Evolutionary conservation across 257 asterid genomes (phyloP).

Genomic region (Jasminum sambac): DNA sequence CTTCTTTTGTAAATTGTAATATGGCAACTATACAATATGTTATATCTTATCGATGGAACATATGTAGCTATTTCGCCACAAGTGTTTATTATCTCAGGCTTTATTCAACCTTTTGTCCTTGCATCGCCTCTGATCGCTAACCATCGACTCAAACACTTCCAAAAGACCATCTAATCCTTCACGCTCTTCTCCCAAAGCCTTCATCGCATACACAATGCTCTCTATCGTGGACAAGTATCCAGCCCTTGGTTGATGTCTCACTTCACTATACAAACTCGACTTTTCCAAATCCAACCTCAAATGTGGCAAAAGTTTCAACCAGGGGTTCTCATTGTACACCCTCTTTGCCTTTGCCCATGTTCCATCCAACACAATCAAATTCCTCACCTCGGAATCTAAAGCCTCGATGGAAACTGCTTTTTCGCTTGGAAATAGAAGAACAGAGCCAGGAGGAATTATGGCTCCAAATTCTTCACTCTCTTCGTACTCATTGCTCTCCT

Average conservation of each 20-base stretch:
- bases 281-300: constrained; percentile 52
- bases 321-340: constrained; percentile 86
- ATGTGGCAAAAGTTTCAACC: constrained; percentile 87
- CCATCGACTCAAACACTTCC: constrained; percentile 82
- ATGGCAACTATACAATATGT: background rate
- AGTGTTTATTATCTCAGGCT: constrained; percentile 6
- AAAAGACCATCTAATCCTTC: constrained; percentile 67
- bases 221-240: constrained; percentile 89
- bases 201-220: constrained; percentile 85
- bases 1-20: background rate
- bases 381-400: constrained; percentile 58
- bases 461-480: constrained; percentile 62
- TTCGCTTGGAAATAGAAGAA: constrained; percentile 76
- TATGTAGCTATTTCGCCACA: background rate
- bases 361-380: constrained; percentile 79
- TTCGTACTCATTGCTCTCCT: constrained; percentile 30
- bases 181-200: constrained; percentile 57
- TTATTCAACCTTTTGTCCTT: constrained; percentile 58
- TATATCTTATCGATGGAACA: background rate
- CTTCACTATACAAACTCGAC: constrained; percentile 78
- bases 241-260: constrained; percentile 82
- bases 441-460: constrained; percentile 61
- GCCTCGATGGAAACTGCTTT: constrained; percentile 43
- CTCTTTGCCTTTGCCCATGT: constrained; percentile 95
- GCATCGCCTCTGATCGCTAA: constrained; percentile 79